These are phyloP conservation scores for Trebouxiophyceae sp. DNA, from an alignment of 163 green algal species.

Conservation along the genomic window DNA sequence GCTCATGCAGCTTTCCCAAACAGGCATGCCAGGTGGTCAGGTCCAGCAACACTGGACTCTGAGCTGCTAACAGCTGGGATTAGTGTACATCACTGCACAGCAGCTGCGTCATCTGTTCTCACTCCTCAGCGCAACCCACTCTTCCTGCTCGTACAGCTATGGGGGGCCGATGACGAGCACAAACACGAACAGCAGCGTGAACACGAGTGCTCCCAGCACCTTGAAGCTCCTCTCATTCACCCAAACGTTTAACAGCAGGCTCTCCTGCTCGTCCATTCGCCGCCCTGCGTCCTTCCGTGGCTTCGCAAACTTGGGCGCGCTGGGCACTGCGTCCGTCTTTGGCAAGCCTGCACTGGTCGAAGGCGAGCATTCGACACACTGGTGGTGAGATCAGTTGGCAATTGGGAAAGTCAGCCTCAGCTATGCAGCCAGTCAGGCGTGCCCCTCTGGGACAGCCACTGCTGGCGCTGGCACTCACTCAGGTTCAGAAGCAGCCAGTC, in stretches of 20 bases:
- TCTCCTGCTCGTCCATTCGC: background rate
- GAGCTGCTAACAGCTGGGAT: no score
- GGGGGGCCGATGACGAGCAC: background rate
- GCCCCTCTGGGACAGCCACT: background rate
- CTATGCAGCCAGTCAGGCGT: no score
- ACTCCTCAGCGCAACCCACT: no score
- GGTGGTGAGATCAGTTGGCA: background rate
- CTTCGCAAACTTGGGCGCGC: constrained; percentile 2
- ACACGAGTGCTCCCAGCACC: background rate
- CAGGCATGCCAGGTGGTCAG: no score
- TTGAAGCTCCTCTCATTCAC: background rate
- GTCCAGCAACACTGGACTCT: no score
- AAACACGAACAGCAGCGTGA: background rate
- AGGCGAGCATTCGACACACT: background rate
- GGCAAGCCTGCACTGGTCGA: background rate
- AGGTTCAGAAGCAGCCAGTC: no score
- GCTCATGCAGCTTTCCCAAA: no score
- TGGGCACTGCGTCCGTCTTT: background rate
- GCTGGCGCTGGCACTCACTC: no score
- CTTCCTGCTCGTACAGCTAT: no score
- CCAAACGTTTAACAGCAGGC: background rate
- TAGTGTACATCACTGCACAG: no score
- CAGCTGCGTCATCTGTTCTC: no score
- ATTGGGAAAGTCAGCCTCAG: background rate
- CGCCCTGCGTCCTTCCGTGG: background rate